These are phyloP conservation scores for Gardenia jasminoides DNA, from an alignment of 257 asterid genomes.

Conservation along the genomic window DNA sequence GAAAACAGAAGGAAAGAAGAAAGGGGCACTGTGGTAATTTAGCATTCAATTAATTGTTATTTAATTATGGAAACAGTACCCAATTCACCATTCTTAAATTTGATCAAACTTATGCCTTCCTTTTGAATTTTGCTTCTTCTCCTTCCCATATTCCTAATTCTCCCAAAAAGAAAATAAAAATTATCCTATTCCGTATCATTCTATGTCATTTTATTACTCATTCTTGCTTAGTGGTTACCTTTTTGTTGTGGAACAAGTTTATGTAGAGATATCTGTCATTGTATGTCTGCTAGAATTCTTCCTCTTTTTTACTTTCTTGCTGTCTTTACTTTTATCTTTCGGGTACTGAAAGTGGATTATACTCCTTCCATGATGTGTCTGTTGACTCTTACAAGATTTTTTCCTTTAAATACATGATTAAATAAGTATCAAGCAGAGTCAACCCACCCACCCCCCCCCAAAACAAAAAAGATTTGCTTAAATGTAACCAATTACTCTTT, in stretches of 20 bases:
- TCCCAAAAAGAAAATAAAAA: too few relatives aligned
- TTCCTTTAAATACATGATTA: too few relatives aligned
- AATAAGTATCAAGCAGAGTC: too few relatives aligned
- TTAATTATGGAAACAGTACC: too few relatives aligned
- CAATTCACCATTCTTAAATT: too few relatives aligned
- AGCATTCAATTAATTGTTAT: too few relatives aligned
- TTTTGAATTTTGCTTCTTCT: too few relatives aligned
- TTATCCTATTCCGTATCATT: background rate
- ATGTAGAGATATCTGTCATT: constrained; percentile 5
- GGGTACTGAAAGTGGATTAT: background rate
- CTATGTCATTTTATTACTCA: background rate
- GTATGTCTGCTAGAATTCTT: background rate
- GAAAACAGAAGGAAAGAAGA: too few relatives aligned
- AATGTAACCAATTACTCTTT: background rate
- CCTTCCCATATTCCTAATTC: too few relatives aligned
- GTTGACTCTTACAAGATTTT: background rate
- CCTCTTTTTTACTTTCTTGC: background rate
- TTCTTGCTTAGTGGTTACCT: background rate
- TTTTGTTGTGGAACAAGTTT: constrained; percentile 3
- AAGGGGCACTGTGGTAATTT: too few relatives aligned
- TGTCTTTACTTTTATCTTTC: background rate
- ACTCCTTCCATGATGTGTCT: background rate
- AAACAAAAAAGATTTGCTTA: background rate
- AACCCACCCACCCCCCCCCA: too few relatives aligned
- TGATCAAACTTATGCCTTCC: too few relatives aligned